Base-by-base conservation (phyloP, 1,284 basidiomycete genomes). In the Apiotrichum porosum region DNA sequence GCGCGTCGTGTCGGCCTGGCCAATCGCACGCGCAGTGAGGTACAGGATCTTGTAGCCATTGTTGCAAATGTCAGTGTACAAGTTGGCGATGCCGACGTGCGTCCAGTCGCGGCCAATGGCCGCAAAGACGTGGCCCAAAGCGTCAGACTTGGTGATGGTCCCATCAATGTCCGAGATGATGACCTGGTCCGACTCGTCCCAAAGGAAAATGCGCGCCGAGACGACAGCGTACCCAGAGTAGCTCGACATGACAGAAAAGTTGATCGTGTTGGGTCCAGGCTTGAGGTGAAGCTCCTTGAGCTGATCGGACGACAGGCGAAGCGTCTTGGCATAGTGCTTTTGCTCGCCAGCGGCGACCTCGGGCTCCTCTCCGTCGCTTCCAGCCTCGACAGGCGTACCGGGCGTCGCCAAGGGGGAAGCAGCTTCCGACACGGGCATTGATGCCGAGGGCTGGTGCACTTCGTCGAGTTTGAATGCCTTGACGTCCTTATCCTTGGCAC, bases 71-170 rank as follows among this genome's bases (percentile, higher is more conserved):
- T 99, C 95, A 3, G 91, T 97, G 74, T 98, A 99, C 18, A 98
- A 79, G 74, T 98, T 98, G 6, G 95, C 95, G 17, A 98, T 94
- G 15, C 95, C 95, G 15, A 90, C 78, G 69, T 98, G 95, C 4
- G 95, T 99, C 95, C 95, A 98, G 72, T 99, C 95, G n/a, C 94
- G 83, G 5, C 95, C 95, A 59, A 98, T 95, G 81, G 97, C 93
- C 4, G 93, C 94, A 68, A 95, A 95, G 42, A 99, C 85, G 68
- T 98, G 95, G 0, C 95, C 95, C 3, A 98, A 77, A 1, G 92
- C 95, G 73, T 99, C 95, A 2, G 93, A 97, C 90, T 95, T 97
- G 30, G 95, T 99, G 68, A 99, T 99, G 0, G 95, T 99, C 2
- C 95, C 95, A 67, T 99, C 95, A 55, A 99, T 98, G 68, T 99